Base-by-base conservation (phyloP, 1,139 yeast species). In the Candida sp. region DNA sequence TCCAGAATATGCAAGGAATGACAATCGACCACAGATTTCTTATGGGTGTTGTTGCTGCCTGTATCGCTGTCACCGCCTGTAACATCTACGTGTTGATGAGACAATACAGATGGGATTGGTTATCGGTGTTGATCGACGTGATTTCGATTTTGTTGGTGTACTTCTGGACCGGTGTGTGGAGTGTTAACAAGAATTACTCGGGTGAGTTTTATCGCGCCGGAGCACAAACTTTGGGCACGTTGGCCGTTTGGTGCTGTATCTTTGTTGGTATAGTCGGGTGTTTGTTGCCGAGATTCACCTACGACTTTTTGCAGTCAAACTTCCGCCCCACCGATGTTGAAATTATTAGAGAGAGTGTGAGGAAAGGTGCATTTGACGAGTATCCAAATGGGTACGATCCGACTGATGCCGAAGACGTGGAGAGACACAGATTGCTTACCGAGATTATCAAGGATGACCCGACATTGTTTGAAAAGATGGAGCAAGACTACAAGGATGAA, bases 141-240 rank as follows among this genome's bases (percentile, higher is more conserved):
- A 63, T 84, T 43, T 83, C 87, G 3, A 72, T 79, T 42, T 66
- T 83, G 50, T 60, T 83, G 49, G 78, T 83, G n/a, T 81, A 72
- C 59, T 81, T 82, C 68, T 84, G 88, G 88, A 73, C 85, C 7
- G 86, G 86, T 44, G 82, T 77, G 7, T 84, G 88, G 87, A 76
- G 85, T 59, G 71, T 81, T 0, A 66, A 77, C 44, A 58, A 66
- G 3, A 60, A 61, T 44, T 61, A 59, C 28, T 68, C 73, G 4
- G 75, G 73, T 12, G 85, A 81, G 56, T 84, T 79, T 60, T 84
- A 77, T 62, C 73, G 73, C 49, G 81, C 85, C n/a, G 88, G 85
- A 26, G 65, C 85, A 1, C 82, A 81, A 58, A 68, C 73, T 31
- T 77, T 80, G 54, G 87, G 86, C 5, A 76, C 83, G 6, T 70